phyloP scores from a whole-genome alignment of 192 early-diverging fungal species.

The Podila epicladia region DNA sequence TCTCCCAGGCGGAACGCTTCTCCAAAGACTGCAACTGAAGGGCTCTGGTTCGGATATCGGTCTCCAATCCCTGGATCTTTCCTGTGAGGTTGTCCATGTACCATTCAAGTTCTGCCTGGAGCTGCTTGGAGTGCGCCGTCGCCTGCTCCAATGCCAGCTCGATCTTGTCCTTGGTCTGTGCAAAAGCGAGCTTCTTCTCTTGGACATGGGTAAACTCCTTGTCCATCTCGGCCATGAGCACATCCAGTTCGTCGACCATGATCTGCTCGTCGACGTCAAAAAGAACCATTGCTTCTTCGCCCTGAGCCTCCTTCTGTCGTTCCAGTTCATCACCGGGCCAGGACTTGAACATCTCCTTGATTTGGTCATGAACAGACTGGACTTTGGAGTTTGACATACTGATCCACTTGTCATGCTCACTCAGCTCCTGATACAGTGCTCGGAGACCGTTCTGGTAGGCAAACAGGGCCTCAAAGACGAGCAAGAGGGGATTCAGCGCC shows the following conservation, averaged over 20 bases:
- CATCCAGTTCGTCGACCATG: constrained; percentile 38
- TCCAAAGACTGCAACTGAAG: constrained; percentile 37
- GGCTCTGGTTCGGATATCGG: constrained; percentile 26
- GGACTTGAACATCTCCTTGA: constrained; percentile 44
- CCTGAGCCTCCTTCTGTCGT: constrained; percentile 19
- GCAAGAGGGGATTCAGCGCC: constrained; percentile 12
- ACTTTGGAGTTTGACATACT: constrained; percentile 17
- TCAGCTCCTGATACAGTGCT: constrained; percentile 16
- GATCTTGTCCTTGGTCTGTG: constrained; percentile 14
- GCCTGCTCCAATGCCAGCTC: constrained; percentile 16
- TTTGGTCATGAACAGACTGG: constrained; percentile 34
- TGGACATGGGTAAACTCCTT: constrained; percentile 33
- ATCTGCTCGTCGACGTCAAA: constrained; percentile 51
- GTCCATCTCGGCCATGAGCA: constrained; percentile 41
- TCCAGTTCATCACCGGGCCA: constrained; percentile 48
- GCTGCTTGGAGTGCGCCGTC: constrained; percentile 37
- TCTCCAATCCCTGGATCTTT: constrained; percentile 32
- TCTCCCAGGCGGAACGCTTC: constrained; percentile 41
- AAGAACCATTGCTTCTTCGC: constrained; percentile 29
- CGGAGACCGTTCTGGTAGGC: constrained; percentile 38
- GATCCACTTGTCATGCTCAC: constrained; percentile 38
- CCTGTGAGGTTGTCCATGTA: constrained; percentile 11
- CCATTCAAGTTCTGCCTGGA: constrained; percentile 39
- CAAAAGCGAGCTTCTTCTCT: constrained; percentile 15
- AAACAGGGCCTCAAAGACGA: constrained; percentile 26